A percentile compares a stretch with the other conserved stretches of the same genome.
Evolutionary conservation across 2,329 filamentous ascomycete genomes (phyloP).

Genomic region (Thielaviopsis ethacetica): DNA sequence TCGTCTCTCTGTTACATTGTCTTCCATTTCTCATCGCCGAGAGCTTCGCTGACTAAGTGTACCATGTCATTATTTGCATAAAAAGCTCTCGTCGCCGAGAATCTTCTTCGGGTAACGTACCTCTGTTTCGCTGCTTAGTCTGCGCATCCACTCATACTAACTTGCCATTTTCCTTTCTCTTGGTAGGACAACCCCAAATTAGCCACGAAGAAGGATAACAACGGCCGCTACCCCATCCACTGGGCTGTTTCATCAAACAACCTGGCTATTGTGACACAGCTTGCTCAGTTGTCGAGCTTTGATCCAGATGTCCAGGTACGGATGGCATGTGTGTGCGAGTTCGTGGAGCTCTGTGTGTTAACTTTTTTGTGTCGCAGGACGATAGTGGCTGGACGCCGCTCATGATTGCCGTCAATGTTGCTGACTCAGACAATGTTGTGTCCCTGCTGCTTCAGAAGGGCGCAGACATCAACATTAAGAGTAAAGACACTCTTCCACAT

Average conservation of each 20-base stretch:
- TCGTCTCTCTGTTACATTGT: no score
- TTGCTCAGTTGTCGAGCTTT: slow-evolving; percentile 56
- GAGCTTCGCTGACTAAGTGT: background rate
- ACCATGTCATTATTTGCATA: background rate
- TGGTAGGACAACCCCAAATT: slow-evolving; percentile 62
- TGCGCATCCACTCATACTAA: no score
- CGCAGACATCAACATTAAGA: slow-evolving; percentile 60
- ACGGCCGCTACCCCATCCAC: slow-evolving; percentile 80
- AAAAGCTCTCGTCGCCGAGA: slow-evolving; percentile 1
- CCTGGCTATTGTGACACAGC: slow-evolving; percentile 53
- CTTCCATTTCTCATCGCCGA: no score
- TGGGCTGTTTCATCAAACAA: slow-evolving; percentile 84
- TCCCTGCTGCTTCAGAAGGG: slow-evolving; percentile 50
- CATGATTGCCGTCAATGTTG: slow-evolving; percentile 66
- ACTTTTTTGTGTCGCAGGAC: slow-evolving; percentile 31
- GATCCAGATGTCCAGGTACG: slow-evolving; percentile 65
- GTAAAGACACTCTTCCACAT: slow-evolving; percentile 22
- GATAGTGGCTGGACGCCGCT: slow-evolving; percentile 67
- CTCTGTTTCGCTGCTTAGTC: background rate
- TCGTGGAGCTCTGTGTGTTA: no score
- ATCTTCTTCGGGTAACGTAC: slow-evolving; percentile 4
- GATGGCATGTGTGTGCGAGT: no score
- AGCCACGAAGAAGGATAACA: slow-evolving; percentile 56
- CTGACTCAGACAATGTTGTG: slow-evolving; percentile 53
- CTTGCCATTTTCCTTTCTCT: background rate